phyloP scores from a whole-genome alignment of 306 rosid species.

The Hippophae gyantsensis region DNA sequence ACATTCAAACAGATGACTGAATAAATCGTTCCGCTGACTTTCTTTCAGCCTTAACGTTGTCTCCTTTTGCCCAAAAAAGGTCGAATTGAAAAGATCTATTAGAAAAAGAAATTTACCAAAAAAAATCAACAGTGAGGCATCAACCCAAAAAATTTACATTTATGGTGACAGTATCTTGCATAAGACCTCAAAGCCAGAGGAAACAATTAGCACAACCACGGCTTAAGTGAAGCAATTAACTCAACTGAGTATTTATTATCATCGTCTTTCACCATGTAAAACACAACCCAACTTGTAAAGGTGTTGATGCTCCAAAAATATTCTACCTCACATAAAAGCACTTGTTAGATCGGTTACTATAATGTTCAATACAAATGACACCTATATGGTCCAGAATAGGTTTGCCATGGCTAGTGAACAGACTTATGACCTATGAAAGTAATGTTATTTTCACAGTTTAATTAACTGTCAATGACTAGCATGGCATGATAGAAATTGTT shows the following conservation, averaged over 20 bases:
- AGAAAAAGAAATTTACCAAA: constrained; percentile 40
- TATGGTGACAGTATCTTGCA: constrained; percentile 17
- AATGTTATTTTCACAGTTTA: too few relatives aligned
- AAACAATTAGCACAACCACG: constrained; percentile 3
- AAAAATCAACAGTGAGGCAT: constrained; percentile 29
- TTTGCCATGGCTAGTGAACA: too few relatives aligned
- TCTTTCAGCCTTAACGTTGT: constrained; percentile 45
- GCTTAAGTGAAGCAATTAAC: neutral
- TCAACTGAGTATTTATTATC: neutral
- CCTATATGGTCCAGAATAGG: too few relatives aligned
- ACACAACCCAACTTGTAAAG: too few relatives aligned
- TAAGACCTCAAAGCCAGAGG: constrained; percentile 20
- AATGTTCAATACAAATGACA: too few relatives aligned
- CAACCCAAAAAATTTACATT: constrained; percentile 18
- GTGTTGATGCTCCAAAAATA: too few relatives aligned
- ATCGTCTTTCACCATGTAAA: neutral
- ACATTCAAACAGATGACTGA: constrained; percentile 39
- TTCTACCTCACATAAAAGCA: too few relatives aligned
- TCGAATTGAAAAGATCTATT: constrained; percentile 54
- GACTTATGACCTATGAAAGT: too few relatives aligned
- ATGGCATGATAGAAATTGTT: too few relatives aligned
- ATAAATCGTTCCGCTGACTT: constrained; percentile 48
- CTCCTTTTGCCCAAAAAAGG: constrained; percentile 50
- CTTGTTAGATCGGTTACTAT: too few relatives aligned
- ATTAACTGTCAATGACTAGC: too few relatives aligned